Evolutionary conservation across 257 asterid species (phyloP).

Genomic region (Lycium ferocissimum): DNA sequence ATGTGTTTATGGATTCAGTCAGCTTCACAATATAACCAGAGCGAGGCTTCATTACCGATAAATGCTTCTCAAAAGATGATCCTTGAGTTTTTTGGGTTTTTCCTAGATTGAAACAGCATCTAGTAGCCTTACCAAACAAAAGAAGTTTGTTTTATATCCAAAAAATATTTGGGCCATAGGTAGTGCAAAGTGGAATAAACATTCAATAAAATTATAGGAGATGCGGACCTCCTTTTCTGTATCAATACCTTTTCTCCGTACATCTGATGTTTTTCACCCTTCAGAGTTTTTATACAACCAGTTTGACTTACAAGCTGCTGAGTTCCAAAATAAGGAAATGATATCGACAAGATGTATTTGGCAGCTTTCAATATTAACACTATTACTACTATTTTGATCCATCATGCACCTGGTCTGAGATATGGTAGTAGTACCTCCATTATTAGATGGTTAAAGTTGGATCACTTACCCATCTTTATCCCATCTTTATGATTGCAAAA

Average conservation of each 20-base stretch:
- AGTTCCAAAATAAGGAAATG: not conserved
- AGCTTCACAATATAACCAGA: not conserved
- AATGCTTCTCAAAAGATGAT: not conserved
- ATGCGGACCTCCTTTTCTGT: not conserved
- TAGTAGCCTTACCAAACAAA: not conserved
- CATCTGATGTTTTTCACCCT: slow-evolving; percentile 13
- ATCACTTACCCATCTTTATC: not conserved
- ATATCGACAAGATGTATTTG: not conserved
- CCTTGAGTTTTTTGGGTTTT: not conserved
- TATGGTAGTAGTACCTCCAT: not conserved
- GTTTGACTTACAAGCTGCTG: not conserved
- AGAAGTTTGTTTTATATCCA: not conserved
- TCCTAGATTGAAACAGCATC: slow-evolving; percentile 2
- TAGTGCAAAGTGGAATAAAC: not conserved
- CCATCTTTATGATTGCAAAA: not conserved
- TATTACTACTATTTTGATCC: not conserved
- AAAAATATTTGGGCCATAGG: not conserved
- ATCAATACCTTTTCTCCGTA: not conserved
- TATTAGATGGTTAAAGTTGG: not conserved
- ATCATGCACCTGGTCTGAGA: not conserved
- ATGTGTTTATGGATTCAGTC: not conserved
- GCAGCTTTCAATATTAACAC: slow-evolving; percentile 4
- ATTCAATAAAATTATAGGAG: not conserved
- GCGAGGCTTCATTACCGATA: not conserved
- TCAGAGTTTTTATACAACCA: not conserved